Conservation (phyloP, 139 green algal genomes). For the Chlorella vulgaris region DNA sequence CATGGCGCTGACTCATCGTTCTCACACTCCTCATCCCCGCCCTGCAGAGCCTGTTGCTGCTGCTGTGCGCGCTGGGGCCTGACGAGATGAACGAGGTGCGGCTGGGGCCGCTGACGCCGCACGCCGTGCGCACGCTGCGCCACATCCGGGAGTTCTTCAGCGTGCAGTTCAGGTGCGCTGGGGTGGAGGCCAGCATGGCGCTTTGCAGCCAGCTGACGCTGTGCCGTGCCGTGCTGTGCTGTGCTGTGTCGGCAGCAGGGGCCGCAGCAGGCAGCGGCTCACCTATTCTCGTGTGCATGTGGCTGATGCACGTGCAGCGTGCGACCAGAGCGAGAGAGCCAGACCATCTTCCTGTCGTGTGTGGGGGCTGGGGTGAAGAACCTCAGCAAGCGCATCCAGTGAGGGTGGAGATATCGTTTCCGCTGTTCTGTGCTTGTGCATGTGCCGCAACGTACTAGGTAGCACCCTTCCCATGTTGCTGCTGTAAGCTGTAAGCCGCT, state of each 20-base stretch:
- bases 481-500: no score
- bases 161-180: conserved; percentile 77
- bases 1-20: no score
- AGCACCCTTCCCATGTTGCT: no score
- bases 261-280: no score
- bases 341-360: conserved; percentile 93
- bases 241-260: no score
- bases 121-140: conserved; percentile 85
- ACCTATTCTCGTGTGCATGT: no score
- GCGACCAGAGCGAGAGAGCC: conserved; percentile 75
- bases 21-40: no score
- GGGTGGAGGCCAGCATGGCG: not conserved
- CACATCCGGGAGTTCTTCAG: conserved; percentile 90
- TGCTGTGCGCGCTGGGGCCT: conserved; percentile 87
- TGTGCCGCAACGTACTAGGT: no score
- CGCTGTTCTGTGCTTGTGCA: not conserved
- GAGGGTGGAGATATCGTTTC: not conserved
- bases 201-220: no score
- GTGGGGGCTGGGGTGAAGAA: conserved; percentile 93
- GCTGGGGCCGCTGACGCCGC: conserved; percentile 87
- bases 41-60: conserved; percentile 79
- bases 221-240: no score
- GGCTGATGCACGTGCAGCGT: no score
- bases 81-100: conserved; percentile 85
- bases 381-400: conserved; percentile 56